Evolutionary conservation across 306 rosid genomes (phyloP), one percentile per base, ranked within the genome.

Genomic region (Malus sylvestris): DNA sequence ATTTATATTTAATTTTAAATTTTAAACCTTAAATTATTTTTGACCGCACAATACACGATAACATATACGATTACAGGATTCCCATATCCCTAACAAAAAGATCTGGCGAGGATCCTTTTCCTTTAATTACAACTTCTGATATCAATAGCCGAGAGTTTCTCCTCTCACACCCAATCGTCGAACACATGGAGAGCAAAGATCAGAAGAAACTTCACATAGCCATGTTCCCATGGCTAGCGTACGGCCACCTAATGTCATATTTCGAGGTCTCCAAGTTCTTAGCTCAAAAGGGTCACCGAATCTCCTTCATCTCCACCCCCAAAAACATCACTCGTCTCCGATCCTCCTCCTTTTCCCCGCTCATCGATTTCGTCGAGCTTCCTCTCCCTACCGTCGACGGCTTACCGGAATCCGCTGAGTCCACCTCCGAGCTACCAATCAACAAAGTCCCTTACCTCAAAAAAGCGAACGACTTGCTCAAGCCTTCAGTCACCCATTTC

Each of bases 231-330:
- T 78, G 79, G 85, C 73, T 77, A 61, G 85, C 79, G 20, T 58
- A 60, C 10, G 77, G 82, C 57, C 85, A 78, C 69, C 14, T 78
- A 1, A 60, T 74, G 59, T 73, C 85, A 33, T 82, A 25, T 64
- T 38, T 82, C 22, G 33, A 77, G 45, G 55, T 73, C 69, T 68
- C 85, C 69, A 78, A 29, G 11, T 73, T 73, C 76, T 79, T 73
- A 62, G 82, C 82, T 69, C 73, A 78, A 68, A 60, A 73, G 73
- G 85, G 79, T 73, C 85, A 82, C 18, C 58, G 38, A 45, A 40
- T 68, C 38, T 73, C 82, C 58, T 82, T 67, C 79, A 68, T 82
- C 53, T 73, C 79, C 46, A 82, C 85, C 68, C 85, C 82, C 22
- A 73, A 78, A 57, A 82, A 82, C 79, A 71, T 72, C 63, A 38